These are phyloP conservation scores for Pholiota conissans DNA, from an alignment of 768 basidiomycete species.

Conservation along the genomic window DNA sequence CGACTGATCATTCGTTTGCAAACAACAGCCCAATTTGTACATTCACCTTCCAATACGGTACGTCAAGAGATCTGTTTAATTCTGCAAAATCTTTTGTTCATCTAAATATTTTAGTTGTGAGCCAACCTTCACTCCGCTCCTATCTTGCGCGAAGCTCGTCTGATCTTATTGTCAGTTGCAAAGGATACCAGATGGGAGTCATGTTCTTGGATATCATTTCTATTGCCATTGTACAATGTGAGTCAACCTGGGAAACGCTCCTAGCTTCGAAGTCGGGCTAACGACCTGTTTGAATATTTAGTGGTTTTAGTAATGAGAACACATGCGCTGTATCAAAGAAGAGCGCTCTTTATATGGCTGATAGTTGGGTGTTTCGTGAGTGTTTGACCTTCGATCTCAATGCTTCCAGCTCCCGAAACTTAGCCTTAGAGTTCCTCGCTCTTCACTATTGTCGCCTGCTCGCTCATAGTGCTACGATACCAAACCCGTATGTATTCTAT, in stretches of 20 bases:
- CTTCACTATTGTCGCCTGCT: conserved; percentile 11
- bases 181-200: conserved; percentile 6
- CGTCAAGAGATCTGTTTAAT: background rate
- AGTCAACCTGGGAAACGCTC: background rate
- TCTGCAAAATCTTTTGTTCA: background rate
- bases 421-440: conserved; percentile 6
- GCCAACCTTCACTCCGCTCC: background rate
- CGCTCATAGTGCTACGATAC: conserved; percentile 8
- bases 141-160: background rate
- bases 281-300: background rate
- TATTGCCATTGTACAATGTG: conserved; percentile 9
- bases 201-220: conserved; percentile 8
- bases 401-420: background rate
- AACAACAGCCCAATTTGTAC: background rate
- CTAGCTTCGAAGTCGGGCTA: background rate
- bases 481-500: conserved; percentile 10
- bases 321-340: conserved; percentile 13
- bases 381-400: background rate
- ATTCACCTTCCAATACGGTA: background rate
- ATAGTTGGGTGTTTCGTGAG: conserved; percentile 3
- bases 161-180: background rate
- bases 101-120: background rate
- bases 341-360: conserved; percentile 3
- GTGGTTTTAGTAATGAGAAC: conserved; percentile 14
- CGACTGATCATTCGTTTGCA: no score